Base-by-base conservation (phyloP, 306 rosid species). In the Prunus mira region DNA sequence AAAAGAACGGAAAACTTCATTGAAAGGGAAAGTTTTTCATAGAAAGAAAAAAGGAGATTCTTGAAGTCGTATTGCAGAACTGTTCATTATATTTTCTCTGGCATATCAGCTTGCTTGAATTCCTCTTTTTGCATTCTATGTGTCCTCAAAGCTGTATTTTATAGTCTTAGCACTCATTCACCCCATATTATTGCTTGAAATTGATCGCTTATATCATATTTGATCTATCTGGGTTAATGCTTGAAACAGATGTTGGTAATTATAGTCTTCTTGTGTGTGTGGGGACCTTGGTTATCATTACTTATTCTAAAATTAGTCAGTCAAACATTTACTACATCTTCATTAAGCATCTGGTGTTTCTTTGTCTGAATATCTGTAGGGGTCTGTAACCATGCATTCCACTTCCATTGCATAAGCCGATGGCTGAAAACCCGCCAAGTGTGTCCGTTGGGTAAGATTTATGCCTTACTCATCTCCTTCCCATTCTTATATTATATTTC, bases 341-440 rank as follows among this genome's bases (percentile, higher is more conserved):
- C 65, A 14, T 56, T 1, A 55, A 38, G 8, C 12, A 64, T n/a
- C n/a, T 15, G 38, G 34, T 55, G 20, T 43, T 19, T 57, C 7
- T 18, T 20, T 3, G 10, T 56, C 64, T 74, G 68, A 58, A 20
- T 60, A 62, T 74, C 62, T 81, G 65, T 55, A 88, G 91, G 91
- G 66, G 89, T 88, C 77, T 88, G 91, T 50, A 88, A 88, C 87
- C 98, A 94, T 76, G 98, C 98, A 24, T 94, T 94, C 81, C 97
- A 94, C 83, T 94, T 94, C 81, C 98, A 94, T 84, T 94, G 98
- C 91, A 94, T 94, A 43, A 94, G 98, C 86, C 81, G 93, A 67
- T 94, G 98, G 98, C 89, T 94, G 49, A 92, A 94, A 84, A 94
- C 97, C 45, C 97, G 98, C 54, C 98, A 94, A 87, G 98, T 91